phyloP scores from a whole-genome alignment of 768 basidiomycete genomes.

The Mycena albidolilacea region DNA sequence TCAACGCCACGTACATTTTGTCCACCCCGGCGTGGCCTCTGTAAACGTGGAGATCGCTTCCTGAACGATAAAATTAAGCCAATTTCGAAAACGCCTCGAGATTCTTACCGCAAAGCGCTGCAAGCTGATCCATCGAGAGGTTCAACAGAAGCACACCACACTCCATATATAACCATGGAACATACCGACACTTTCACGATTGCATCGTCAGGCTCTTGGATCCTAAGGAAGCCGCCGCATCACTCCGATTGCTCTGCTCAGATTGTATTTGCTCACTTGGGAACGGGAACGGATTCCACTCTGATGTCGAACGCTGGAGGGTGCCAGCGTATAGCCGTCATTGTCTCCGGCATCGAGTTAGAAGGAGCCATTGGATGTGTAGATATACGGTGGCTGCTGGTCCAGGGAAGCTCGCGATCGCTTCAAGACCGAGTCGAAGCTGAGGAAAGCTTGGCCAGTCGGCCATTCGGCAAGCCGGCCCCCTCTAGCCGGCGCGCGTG shows the following conservation, averaged over 20 bases:
- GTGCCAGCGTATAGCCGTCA: conserved; percentile 71
- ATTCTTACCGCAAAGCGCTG: conserved; percentile 72
- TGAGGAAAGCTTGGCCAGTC: too few relatives aligned
- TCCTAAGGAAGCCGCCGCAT: conserved; percentile 53
- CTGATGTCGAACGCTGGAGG: conserved; percentile 80
- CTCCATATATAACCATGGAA: conserved; percentile 4
- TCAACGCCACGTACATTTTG: conserved; percentile 60
- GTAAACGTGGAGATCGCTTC: conserved; percentile 84
- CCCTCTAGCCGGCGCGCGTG: background rate
- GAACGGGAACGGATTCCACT: conserved; percentile 73
- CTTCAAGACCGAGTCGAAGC: background rate
- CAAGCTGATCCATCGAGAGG: conserved; percentile 59
- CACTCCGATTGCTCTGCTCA: background rate
- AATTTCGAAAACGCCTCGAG: conserved; percentile 14
- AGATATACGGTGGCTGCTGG: background rate
- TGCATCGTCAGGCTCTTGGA: conserved; percentile 82
- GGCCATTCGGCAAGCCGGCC: background rate
- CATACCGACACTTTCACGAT: conserved; percentile 81
- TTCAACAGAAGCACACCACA: conserved; percentile 1
- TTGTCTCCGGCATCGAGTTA: conserved; percentile 18
- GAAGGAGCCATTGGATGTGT: conserved; percentile 7
- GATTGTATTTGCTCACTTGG: conserved; percentile 50
- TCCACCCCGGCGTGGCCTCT: conserved; percentile 71
- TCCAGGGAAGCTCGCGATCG: background rate
- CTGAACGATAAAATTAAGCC: conserved; percentile 43